Base-by-base conservation (phyloP, 495 filamentous ascomycete species). In the Xylaria grammica region DNA sequence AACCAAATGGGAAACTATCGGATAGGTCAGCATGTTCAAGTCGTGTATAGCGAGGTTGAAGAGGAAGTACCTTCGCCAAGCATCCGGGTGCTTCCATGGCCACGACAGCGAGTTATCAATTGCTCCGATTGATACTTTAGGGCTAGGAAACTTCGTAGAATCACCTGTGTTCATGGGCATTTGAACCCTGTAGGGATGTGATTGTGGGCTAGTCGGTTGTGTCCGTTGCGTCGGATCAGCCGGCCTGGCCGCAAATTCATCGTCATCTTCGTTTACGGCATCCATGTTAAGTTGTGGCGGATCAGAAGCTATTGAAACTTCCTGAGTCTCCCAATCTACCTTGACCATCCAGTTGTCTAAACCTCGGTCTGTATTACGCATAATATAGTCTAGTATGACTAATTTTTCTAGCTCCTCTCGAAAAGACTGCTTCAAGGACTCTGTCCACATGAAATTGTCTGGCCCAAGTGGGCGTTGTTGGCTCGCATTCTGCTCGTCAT, bases 321-420 rank as follows among this genome's bases (percentile, higher is more conserved):
- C 83, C 69, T 95, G 85, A 24, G 84, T 89, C 50, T 90, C 83
- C 85, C 86, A 91, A 73, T 98, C 93, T 26, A 99, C 91, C 71
- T 90, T 94, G 68, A 99, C 92, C 95, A 99, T 99, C 95, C 95
- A 99, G 65, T 99, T 99, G 75, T 99, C 95, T 64, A 97, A 79
- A 11, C 95, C 95, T 77, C 95, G 85, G 74, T 99, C 95, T 3
- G 95, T 99, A 72, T 99, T 99, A 24, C 95, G 87, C 95, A 99
- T 99, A 54, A 99, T 96, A 69, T 99, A 99, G 77, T 99, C 95
- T 70, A 99, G 74, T 69, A 99, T 96, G 13, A 99, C 95, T 11
- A 99, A 82, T 77, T 98, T 99, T 77, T 99, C 95, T 38, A 99
- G 81, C 77, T 97, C 90, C 71, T 97, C 96, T 9, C 95, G 82